Percentiles rank a stretch among this genome's conserved stretches.
Conservation (phyloP, 1,284 basidiomycete genomes). For the Ustilago nuda region DNA sequence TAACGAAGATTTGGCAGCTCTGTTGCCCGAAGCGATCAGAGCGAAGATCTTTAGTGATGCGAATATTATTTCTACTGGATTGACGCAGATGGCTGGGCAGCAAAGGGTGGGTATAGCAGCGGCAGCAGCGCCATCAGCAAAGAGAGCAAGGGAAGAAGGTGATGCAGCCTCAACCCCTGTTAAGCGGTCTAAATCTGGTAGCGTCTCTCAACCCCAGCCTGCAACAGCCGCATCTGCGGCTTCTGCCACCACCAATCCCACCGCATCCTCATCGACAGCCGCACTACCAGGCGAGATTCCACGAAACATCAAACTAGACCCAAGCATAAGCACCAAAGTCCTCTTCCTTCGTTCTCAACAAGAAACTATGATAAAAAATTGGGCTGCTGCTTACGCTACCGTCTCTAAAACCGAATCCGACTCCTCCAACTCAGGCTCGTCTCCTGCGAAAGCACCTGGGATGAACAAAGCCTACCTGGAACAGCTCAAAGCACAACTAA, state of each 20-base stretch:
- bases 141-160: constrained; percentile 30
- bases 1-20: constrained; percentile 33
- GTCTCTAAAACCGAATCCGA: constrained; percentile 24
- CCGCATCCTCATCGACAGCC: constrained; percentile 3
- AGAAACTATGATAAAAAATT: constrained; percentile 60
- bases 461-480: constrained; percentile 51
- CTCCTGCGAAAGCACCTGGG: constrained; percentile 25
- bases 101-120: not conserved
- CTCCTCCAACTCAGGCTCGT: not conserved
- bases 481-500: constrained; percentile 53
- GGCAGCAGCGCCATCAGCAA: constrained; percentile 7
- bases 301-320: constrained; percentile 47
- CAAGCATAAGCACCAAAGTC: constrained; percentile 44
- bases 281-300: constrained; percentile 10
- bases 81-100: constrained; percentile 12
- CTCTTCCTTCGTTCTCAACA: constrained; percentile 58
- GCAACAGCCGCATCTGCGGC: not conserved
- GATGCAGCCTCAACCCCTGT: constrained; percentile 13
- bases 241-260: not conserved
- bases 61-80: constrained; percentile 39
- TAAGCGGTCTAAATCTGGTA: constrained; percentile 48
- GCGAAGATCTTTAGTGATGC: constrained; percentile 35
- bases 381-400: constrained; percentile 35
- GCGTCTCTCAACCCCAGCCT: constrained; percentile 33
- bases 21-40: constrained; percentile 31